Evolutionary conservation across 495 filamentous ascomycete genomes (phyloP).

Genomic region (Neurospora sp.): DNA sequence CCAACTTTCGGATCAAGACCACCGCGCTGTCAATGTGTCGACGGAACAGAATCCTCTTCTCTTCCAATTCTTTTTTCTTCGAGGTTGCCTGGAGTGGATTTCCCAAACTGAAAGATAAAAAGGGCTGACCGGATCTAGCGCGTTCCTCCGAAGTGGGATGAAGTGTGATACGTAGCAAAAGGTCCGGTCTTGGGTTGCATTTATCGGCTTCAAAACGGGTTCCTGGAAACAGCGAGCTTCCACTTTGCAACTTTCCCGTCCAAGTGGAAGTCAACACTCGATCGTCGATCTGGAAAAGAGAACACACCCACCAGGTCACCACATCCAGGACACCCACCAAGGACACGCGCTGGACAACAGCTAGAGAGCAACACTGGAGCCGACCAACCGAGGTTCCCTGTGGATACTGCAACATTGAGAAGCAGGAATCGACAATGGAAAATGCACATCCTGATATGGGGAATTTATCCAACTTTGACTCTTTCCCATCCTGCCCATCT

Average conservation of each 20-base stretch:
- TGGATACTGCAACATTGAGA: background rate
- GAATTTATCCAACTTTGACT: background rate
- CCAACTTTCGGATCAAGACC: background rate
- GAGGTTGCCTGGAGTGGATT: background rate
- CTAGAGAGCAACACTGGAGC: too few relatives aligned
- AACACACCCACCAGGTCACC: background rate
- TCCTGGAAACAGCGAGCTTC: background rate
- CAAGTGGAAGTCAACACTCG: background rate
- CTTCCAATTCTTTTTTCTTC: background rate
- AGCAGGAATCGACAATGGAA: background rate
- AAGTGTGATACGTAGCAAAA: background rate
- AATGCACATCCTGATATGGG: constrained; percentile 1
- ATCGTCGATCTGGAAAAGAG: background rate
- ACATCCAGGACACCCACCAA: background rate
- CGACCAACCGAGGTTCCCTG: background rate
- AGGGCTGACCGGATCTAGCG: background rate
- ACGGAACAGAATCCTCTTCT: background rate
- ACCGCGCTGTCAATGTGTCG: background rate
- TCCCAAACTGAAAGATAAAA: background rate
- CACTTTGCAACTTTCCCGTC: too few relatives aligned
- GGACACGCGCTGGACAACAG: too few relatives aligned
- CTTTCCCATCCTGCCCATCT: background rate
- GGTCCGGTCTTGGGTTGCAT: background rate
- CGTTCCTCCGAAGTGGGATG: background rate
- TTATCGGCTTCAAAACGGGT: background rate